phyloP scores from a whole-genome alignment of 192 early-diverging fungal species.

The Entomortierella parvispora region DNA sequence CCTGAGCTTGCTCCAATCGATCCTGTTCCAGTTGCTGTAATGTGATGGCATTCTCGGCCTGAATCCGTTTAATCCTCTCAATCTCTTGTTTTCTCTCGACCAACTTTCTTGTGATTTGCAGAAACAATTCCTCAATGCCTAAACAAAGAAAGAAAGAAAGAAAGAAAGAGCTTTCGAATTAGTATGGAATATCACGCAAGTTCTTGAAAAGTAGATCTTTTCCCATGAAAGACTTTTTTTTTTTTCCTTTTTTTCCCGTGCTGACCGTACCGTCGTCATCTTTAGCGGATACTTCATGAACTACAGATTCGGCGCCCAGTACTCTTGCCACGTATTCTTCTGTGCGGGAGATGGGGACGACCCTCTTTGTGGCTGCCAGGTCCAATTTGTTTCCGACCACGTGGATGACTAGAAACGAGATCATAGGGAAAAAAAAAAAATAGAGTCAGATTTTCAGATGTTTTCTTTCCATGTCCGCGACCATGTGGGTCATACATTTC shows the following conservation, averaged over 20 bases:
- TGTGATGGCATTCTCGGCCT: conserved; percentile 51
- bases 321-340: conserved; percentile 69
- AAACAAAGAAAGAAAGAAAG: conserved; percentile 1
- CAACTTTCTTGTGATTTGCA: conserved; percentile 59
- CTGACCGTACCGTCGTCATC: conserved; percentile 80
- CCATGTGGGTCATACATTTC: no score
- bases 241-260: no score
- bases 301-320: conserved; percentile 67
- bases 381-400: conserved; percentile 81
- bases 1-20: conserved; percentile 40
- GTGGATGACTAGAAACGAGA: conserved; percentile 64
- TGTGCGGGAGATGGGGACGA: conserved; percentile 65
- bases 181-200: no score
- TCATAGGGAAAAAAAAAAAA: neutral
- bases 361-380: conserved; percentile 65
- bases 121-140: conserved; percentile 65
- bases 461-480: no score
- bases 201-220: no score
- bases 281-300: conserved; percentile 78
- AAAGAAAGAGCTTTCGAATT: neutral
- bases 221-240: no score
- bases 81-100: conserved; percentile 56
- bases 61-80: conserved; percentile 39
- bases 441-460: neutral
- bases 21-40: conserved; percentile 51